Conservation (phyloP, 371 early-diverging fungal genomes). For the Amoeboaphelidium protococcarum region DNA sequence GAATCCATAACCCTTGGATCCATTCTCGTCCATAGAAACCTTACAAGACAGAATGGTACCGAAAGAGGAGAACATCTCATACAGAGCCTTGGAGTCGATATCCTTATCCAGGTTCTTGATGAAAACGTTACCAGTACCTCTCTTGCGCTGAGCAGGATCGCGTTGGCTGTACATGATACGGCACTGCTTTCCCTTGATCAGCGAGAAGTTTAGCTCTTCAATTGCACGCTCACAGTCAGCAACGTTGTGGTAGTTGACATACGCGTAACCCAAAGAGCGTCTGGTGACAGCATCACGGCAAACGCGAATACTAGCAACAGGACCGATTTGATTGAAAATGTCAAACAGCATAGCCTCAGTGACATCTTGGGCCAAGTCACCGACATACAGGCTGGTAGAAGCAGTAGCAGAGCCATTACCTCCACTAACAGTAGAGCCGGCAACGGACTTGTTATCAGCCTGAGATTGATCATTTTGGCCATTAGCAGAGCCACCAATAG, state of each 20-base stretch:
- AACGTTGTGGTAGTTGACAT: constrained; percentile 2
- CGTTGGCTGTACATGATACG: constrained; percentile 99
- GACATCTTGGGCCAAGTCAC: neutral
- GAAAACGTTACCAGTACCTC: constrained; percentile 91
- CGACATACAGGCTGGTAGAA: neutral
- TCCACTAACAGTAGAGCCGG: too few species aligned
- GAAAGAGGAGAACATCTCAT: constrained; percentile 96
- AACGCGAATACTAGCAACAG: constrained; percentile 2
- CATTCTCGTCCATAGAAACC: constrained; percentile 67
- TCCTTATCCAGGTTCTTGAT: constrained; percentile 80
- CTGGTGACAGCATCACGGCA: constrained; percentile 3
- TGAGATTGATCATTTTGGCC: too few species aligned
- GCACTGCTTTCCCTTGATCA: constrained; percentile 75
- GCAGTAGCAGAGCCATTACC: too few species aligned
- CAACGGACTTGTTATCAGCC: too few species aligned
- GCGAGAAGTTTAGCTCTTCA: constrained; percentile 77
- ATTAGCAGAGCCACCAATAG: too few species aligned
- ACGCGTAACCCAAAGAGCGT: constrained; percentile 3
- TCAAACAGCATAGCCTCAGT: constrained; percentile 1
- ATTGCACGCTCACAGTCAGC: constrained; percentile 35
- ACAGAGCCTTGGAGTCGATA: constrained; percentile 42
- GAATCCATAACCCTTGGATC: constrained; percentile 92
- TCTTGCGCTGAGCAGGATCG: constrained; percentile 78
- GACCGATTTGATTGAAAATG: constrained; percentile 1
- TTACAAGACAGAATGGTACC: constrained; percentile 96